Evolutionary conservation across 2,329 filamentous ascomycete species (phyloP).

Genomic region (Exophiala alcalophila): DNA sequence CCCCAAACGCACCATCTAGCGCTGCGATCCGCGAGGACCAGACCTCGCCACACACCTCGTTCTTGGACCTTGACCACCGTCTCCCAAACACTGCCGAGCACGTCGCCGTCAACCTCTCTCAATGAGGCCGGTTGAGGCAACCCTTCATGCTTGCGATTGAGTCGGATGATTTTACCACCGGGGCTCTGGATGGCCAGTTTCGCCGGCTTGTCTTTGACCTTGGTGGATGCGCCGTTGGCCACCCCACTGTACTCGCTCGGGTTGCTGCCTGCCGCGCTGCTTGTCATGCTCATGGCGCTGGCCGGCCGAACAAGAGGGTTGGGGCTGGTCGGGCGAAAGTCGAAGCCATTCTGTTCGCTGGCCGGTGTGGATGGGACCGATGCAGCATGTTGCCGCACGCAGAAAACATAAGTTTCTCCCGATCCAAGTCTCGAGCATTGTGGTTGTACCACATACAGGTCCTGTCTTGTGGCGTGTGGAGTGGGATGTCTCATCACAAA

Average conservation of each 20-base stretch:
- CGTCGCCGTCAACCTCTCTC: constrained; percentile 33
- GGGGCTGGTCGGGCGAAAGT: constrained; percentile 27
- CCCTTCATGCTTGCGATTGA: constrained; percentile 49
- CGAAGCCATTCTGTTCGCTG: constrained; percentile 25
- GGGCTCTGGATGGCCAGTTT: constrained; percentile 95
- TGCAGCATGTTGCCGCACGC: constrained; percentile 86
- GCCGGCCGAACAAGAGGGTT: constrained; percentile 51
- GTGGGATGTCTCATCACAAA: constrained; percentile 93
- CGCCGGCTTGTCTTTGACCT: constrained; percentile 73
- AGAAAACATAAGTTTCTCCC: constrained; percentile 98
- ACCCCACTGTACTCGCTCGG: constrained; percentile 51
- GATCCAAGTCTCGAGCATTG: constrained; percentile 84
- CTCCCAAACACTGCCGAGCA: constrained; percentile 61
- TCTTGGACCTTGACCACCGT: constrained; percentile 66
- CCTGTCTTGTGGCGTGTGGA: constrained; percentile 93
- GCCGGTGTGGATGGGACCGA: constrained; percentile 19
- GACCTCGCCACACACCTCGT: constrained; percentile 59
- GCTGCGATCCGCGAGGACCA: constrained; percentile 63
- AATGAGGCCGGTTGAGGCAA: constrained; percentile 40
- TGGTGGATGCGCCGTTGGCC: constrained; percentile 52
- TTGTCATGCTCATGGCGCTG: constrained; percentile 61
- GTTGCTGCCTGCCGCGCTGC: constrained; percentile 51
- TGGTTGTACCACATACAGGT: constrained; percentile 94
- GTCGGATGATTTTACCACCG: constrained; percentile 85
- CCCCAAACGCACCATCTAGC: constrained; percentile 68